phyloP scores from a whole-genome alignment of 2,329 filamentous ascomycete genomes.

The Peltaster fructicola region DNA sequence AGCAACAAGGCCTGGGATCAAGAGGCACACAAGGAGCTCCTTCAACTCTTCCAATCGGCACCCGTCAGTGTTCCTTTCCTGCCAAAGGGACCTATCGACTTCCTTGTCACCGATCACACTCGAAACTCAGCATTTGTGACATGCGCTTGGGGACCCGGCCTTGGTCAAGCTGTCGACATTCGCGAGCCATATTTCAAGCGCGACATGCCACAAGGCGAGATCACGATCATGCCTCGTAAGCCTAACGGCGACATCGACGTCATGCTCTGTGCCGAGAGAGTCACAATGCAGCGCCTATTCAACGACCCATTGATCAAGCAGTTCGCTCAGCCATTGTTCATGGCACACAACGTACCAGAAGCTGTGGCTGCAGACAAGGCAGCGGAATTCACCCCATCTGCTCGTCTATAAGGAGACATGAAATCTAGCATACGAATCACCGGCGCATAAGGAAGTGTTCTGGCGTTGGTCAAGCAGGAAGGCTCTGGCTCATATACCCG shows the following conservation, averaged over 20 bases:
- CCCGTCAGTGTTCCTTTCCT: conserved; percentile 3
- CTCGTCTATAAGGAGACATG: too few species aligned
- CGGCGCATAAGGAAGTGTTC: too few species aligned
- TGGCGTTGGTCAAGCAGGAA: too few species aligned
- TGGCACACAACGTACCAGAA: too few species aligned
- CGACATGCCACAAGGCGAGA: conserved; percentile 1
- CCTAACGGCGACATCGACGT: conserved; percentile 5
- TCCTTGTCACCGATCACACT: conserved; percentile 4
- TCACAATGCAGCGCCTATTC: too few species aligned
- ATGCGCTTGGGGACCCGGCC: conserved; percentile 2
- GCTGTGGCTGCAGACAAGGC: too few species aligned
- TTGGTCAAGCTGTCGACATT: conserved; percentile 1
- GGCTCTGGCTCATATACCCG: too few species aligned
- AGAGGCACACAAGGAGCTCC: conserved; percentile 1
- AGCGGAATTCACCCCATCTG: too few species aligned
- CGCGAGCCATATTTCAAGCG: conserved; percentile 5
- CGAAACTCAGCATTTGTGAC: conserved; percentile 1
- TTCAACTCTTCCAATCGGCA: conserved; percentile 1
- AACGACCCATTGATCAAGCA: too few species aligned
- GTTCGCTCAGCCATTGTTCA: too few species aligned
- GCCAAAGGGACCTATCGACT: conserved; percentile 4
- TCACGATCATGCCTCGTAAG: conserved; percentile 3
- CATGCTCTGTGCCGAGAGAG: conserved; percentile 4
- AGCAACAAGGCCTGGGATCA: conserved; percentile 2
- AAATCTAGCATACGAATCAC: too few species aligned